Evolutionary conservation across 2,329 filamentous ascomycete species (phyloP).

Genomic region (Pyricularia grisea): DNA sequence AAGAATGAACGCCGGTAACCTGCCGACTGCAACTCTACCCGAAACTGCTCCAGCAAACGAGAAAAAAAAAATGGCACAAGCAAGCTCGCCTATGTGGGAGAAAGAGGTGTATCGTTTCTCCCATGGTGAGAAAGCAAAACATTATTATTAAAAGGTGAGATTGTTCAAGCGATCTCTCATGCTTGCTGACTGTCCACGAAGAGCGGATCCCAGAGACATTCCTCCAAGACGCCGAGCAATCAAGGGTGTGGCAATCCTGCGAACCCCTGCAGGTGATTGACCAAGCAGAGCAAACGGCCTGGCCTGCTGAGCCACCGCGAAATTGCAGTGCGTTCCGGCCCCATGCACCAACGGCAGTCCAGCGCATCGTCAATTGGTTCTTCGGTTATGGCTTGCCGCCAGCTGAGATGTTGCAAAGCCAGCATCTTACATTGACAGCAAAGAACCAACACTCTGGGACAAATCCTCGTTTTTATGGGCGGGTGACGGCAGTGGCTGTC

Average conservation of each 20-base stretch:
- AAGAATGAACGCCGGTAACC: neutral
- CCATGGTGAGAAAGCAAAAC: neutral
- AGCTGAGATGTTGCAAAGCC: neutral
- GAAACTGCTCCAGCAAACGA: neutral
- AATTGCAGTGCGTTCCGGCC: neutral
- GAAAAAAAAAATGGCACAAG: too few species aligned
- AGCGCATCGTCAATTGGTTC: neutral
- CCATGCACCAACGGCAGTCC: neutral
- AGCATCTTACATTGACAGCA: neutral
- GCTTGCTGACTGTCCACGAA: neutral
- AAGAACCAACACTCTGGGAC: neutral
- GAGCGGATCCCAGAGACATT: neutral
- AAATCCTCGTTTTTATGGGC: neutral
- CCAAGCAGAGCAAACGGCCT: neutral
- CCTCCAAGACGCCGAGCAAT: neutral
- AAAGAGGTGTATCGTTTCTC: neutral
- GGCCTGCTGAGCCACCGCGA: neutral
- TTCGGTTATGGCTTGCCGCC: neutral
- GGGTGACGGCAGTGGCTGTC: neutral
- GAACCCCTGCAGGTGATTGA: neutral
- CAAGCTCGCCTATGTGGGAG: neutral
- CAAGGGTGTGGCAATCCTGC: neutral
- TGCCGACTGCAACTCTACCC: neutral
- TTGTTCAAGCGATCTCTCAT: neutral
- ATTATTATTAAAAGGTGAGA: neutral